Conservation (phyloP, 768 basidiomycete genomes). For the Macrolepiota fuliginosa region DNA sequence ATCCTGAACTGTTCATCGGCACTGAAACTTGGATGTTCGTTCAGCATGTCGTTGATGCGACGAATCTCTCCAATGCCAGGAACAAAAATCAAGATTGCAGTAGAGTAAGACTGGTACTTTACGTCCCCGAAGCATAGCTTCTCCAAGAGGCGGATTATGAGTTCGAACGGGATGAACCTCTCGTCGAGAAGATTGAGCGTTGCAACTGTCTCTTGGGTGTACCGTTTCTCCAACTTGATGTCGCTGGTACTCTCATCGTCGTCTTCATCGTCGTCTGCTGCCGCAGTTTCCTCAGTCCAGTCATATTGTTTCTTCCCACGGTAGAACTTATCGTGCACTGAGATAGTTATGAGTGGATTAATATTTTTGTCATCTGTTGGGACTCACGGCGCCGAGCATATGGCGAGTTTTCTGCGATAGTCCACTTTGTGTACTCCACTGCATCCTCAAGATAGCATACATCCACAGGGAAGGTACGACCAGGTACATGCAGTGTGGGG, state of each 20-base stretch:
- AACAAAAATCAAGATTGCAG: conserved; percentile 89
- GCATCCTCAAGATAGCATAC: conserved; percentile 88
- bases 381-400: conserved; percentile 71
- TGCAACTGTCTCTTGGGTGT: conserved; percentile 67
- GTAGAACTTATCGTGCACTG: conserved; percentile 65
- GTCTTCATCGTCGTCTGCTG: conserved; percentile 64
- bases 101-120: conserved; percentile 54
- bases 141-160: conserved; percentile 83
- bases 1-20: conserved; percentile 59
- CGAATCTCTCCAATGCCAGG: conserved; percentile 95
- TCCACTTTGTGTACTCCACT: conserved; percentile 77
- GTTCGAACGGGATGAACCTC: conserved; percentile 85
- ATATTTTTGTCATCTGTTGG: conserved; percentile 1
- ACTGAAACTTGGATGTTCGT: conserved; percentile 74
- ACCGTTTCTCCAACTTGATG: conserved; percentile 72
- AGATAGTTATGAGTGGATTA: neutral
- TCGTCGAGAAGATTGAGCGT: conserved; percentile 89
- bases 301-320: conserved; percentile 61
- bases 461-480: conserved; percentile 92
- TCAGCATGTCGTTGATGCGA: conserved; percentile 76
- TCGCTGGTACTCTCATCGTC: conserved; percentile 39
- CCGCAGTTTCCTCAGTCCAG: conserved; percentile 72
- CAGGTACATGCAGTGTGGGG: conserved; percentile 85
- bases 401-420: conserved; percentile 74
- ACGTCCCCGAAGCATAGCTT: conserved; percentile 72